Conservation (phyloP, 495 filamentous ascomycete genomes). For the Xylaria curta region DNA sequence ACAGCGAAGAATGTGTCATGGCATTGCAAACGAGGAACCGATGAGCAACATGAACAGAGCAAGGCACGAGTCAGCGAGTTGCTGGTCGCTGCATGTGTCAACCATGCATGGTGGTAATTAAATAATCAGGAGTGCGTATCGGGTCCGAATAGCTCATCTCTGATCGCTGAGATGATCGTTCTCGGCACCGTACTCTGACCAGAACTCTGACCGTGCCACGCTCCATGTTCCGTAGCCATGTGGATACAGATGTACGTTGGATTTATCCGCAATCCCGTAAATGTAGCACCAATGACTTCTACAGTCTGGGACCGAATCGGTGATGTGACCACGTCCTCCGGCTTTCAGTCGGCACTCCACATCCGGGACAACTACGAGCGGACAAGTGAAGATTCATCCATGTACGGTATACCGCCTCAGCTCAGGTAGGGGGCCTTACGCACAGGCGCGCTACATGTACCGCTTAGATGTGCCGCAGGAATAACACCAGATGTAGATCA, state of each 20-base stretch:
- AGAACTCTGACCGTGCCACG: neutral
- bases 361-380: constrained; percentile 42
- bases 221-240: neutral
- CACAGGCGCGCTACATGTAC: neutral
- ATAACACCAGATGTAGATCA: constrained; percentile 11
- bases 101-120: neutral
- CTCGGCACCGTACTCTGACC: neutral
- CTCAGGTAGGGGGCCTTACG: neutral
- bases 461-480: neutral
- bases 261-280: neutral
- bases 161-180: neutral
- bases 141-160: neutral
- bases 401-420: neutral
- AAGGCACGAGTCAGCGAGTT: neutral
- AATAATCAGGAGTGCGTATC: neutral
- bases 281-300: neutral
- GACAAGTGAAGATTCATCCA: neutral
- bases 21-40: neutral
- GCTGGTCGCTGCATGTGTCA: neutral
- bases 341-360: constrained; percentile 36
- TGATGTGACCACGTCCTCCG: constrained; percentile 43
- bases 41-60: neutral
- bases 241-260: constrained; percentile 6
- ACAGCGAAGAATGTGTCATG: constrained; percentile 4
- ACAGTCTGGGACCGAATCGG: constrained; percentile 24